Conservation (phyloP, 2,329 filamentous ascomycete species). For the Golovinomyces cichoracearum region DNA sequence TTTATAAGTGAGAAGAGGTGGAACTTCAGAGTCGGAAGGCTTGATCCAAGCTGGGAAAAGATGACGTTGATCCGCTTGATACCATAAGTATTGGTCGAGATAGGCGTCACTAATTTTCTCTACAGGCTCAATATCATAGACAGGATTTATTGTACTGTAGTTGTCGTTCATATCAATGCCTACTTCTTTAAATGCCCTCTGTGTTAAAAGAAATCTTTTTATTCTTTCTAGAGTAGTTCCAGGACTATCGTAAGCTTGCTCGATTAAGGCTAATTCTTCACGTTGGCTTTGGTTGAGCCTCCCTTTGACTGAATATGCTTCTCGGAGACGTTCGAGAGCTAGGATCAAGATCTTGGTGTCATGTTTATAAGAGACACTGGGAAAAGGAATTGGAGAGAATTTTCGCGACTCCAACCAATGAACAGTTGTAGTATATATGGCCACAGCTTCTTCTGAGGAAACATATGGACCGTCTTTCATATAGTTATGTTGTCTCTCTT, state of each 20-base stretch:
- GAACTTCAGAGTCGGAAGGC: conserved; percentile 91
- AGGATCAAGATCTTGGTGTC: conserved; percentile 97
- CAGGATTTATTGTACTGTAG: conserved; percentile 95
- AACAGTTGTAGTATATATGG: conserved; percentile 95
- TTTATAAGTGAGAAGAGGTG: conserved; percentile 82
- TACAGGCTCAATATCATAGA: conserved; percentile 96
- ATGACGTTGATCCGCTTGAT: conserved; percentile 90
- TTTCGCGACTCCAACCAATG: conserved; percentile 97
- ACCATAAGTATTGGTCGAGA: conserved; percentile 95
- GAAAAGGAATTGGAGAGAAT: conserved; percentile 95
- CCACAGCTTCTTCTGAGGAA: conserved; percentile 91
- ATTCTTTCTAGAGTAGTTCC: conserved; percentile 88
- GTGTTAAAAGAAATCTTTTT: conserved; percentile 89
- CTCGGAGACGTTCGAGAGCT: conserved; percentile 70
- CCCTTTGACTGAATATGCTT: conserved; percentile 94
- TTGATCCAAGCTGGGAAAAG: conserved; percentile 98
- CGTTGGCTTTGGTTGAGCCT: conserved; percentile 90
- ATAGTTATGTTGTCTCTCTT: conserved; percentile 96
- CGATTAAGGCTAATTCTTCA: conserved; percentile 85
- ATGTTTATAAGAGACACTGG: conserved; percentile 96
- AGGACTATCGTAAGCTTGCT: conserved; percentile 93
- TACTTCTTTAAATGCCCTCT: conserved; percentile 96
- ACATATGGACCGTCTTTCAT: conserved; percentile 98
- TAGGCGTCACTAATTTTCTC: conserved; percentile 99
- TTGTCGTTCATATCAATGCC: conserved; percentile 99